Evolutionary conservation across 2,329 filamentous ascomycete species (phyloP), one percentile per base, ranked within the genome.

Genomic region (Fusarium nanum): DNA sequence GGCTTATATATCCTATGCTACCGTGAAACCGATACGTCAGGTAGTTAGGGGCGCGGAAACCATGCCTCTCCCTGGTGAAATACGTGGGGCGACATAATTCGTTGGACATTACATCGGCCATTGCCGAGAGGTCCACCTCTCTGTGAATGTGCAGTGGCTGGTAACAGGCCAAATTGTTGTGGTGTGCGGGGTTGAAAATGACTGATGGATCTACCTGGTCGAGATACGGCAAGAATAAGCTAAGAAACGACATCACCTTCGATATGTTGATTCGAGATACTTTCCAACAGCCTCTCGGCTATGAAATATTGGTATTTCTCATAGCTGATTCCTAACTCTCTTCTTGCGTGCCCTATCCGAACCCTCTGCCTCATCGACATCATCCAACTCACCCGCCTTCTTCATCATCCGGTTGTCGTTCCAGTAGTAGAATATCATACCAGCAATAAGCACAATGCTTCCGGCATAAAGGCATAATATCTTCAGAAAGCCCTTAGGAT

Each of bases 401-500:
- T 32, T 27, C 47, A 63, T 41, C 12, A 9, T 63, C 1, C 47
- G 42, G 0, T 63, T 63, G 1, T 63, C 57, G n/a, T 56, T 47
- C 60, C 60, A 63, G 8, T 63, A 63, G 6, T 55, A 63, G 2
- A 62, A 18, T 20, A 55, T 63, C 60, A 63, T 63, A 3, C 57
- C 60, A 7, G 60, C 32, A 3, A 63, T 53, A 2, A 63, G 60
- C 3, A 62, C 11, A 34, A 63, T 62, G 8, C 60, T 63, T 2
- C 25, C 47, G 3, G 60, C 60, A 12, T 63, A 63, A 7, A 63
- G 46, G 12, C 57, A 63, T 2, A 63, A 4, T 0, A 63, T 55
- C n/a, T 63, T 63, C 0, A 63, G 22, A 11, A 63, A 63, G 0
- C 60, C 60, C 0, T 63, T 42, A 0, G 18, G 27, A 1, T 63